These are phyloP conservation scores for Lachnellula arida DNA, from an alignment of 2,329 filamentous ascomycete genomes.

Conservation along the genomic window DNA sequence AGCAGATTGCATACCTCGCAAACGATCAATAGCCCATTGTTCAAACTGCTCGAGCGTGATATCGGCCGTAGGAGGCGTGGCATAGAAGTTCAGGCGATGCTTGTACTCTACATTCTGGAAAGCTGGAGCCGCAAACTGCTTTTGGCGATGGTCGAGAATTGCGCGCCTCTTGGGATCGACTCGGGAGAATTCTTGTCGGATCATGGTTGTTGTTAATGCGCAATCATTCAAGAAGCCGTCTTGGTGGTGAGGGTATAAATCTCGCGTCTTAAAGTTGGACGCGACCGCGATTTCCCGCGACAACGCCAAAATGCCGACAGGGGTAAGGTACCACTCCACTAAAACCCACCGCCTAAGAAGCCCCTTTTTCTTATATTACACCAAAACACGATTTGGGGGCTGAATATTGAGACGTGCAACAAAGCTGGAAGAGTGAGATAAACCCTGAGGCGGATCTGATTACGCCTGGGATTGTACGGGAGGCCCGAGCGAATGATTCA, in stretches of 20 bases:
- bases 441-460: not conserved
- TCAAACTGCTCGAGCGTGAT: slow-evolving; percentile 97
- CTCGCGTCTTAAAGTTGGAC: too few relatives aligned
- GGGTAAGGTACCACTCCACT: not conserved
- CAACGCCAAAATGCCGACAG: not conserved
- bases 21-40: slow-evolving; percentile 92
- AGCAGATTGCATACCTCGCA: slow-evolving; percentile 58
- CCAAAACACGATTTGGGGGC: slow-evolving; percentile 11
- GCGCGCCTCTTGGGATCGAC: slow-evolving; percentile 65
- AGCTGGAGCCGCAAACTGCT: slow-evolving; percentile 73
- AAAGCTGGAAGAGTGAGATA: slow-evolving; percentile 4
- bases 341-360: not conserved
- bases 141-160: slow-evolving; percentile 73
- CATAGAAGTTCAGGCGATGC: slow-evolving; percentile 88
- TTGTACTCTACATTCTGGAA: slow-evolving; percentile 78
- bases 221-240: not conserved
- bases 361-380: not conserved
- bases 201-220: slow-evolving; percentile 23
- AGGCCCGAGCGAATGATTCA: not conserved
- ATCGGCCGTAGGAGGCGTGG: slow-evolving; percentile 80
- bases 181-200: slow-evolving; percentile 30
- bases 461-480: not conserved
- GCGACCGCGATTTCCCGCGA: too few relatives aligned
- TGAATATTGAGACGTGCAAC: slow-evolving; percentile 19
- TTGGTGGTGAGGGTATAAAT: not conserved